Evolutionary conservation across 352 stramenopile species (phyloP).

Genomic region (Pythium diclinum): DNA sequence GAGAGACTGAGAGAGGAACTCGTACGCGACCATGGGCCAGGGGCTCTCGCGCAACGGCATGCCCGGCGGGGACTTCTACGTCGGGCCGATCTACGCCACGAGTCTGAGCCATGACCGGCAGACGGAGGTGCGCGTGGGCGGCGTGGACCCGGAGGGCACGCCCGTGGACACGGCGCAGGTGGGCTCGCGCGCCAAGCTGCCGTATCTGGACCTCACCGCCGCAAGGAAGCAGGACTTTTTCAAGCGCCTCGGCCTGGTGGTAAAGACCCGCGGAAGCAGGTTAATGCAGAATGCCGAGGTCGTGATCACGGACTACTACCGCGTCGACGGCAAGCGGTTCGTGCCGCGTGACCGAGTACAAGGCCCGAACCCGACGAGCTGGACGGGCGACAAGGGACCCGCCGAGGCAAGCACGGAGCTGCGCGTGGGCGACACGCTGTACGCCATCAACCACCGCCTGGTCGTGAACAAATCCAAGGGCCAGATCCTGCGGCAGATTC

Average conservation of each 20-base stretch:
- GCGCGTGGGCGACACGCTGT: slow-evolving; percentile 76
- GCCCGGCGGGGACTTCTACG: slow-evolving; percentile 75
- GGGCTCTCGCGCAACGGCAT: slow-evolving; percentile 54
- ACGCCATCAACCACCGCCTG: slow-evolving; percentile 84
- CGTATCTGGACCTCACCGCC: slow-evolving; percentile 56
- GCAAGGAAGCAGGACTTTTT: slow-evolving; percentile 75
- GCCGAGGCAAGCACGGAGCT: slow-evolving; percentile 70
- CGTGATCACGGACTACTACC: slow-evolving; percentile 76
- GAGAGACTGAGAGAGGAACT: background rate
- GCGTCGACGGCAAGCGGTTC: slow-evolving; percentile 75
- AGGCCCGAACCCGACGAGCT: slow-evolving; percentile 55
- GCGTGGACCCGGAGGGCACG: slow-evolving; percentile 31
- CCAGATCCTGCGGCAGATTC: slow-evolving; percentile 80
- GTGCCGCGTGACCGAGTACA: slow-evolving; percentile 70
- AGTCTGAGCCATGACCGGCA: slow-evolving; percentile 84
- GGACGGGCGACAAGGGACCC: slow-evolving; percentile 67
- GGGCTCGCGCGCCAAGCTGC: slow-evolving; percentile 59
- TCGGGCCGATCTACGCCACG: slow-evolving; percentile 78
- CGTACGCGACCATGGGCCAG: slow-evolving; percentile 50
- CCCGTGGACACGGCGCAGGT: slow-evolving; percentile 60
- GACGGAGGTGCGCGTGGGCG: slow-evolving; percentile 74
- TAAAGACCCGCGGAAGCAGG: slow-evolving; percentile 81
- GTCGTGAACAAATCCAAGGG: slow-evolving; percentile 86
- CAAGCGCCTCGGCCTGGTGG: slow-evolving; percentile 70
- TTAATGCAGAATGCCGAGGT: slow-evolving; percentile 85